Evolutionary conservation across 1,284 basidiomycete genomes (phyloP).

Genomic region (Leccinum subrobustum): DNA sequence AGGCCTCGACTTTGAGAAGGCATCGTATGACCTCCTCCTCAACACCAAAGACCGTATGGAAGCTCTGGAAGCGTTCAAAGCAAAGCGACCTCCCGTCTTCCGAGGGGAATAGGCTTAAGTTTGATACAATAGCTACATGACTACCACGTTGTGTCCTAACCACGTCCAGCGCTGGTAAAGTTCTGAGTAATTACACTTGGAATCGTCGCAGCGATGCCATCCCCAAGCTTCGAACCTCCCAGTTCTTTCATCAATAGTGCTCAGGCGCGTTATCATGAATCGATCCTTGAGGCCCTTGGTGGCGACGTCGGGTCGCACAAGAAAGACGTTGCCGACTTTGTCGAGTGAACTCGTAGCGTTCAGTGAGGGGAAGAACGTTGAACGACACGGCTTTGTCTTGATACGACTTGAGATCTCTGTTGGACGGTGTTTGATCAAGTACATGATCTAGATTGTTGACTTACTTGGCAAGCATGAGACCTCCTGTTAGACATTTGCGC

Average conservation of each 20-base stretch:
- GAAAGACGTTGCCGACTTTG: conserved; percentile 96
- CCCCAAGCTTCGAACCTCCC: conserved; percentile 63
- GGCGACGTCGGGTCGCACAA: conserved; percentile 74
- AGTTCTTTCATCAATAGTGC: conserved; percentile 82
- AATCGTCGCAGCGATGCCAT: conserved; percentile 55
- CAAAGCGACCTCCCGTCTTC: conserved; percentile 84
- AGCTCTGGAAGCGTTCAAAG: conserved; percentile 85
- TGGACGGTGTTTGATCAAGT: conserved; percentile 3
- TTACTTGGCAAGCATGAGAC: conserved; percentile 96
- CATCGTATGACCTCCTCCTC: conserved; percentile 84
- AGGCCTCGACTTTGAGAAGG: conserved; percentile 87
- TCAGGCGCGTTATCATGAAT: conserved; percentile 65
- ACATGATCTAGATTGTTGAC: conserved; percentile 30
- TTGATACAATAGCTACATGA: too few relatives aligned
- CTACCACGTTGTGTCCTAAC: conserved; percentile 15
- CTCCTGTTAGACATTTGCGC: conserved; percentile 58
- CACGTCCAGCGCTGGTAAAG: conserved; percentile 43
- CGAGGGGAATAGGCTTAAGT: conserved; percentile 61
- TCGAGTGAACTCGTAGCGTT: conserved; percentile 98
- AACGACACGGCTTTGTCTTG: conserved; percentile 67
- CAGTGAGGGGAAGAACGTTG: conserved; percentile 78
- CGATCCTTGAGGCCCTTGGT: conserved; percentile 59
- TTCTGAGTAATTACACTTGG: conserved; percentile 52
- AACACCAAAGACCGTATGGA: conserved; percentile 79
- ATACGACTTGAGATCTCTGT: conserved; percentile 93